Base-by-base conservation (phyloP, 1,284 basidiomycete species). In the Ustilago trichophora region DNA sequence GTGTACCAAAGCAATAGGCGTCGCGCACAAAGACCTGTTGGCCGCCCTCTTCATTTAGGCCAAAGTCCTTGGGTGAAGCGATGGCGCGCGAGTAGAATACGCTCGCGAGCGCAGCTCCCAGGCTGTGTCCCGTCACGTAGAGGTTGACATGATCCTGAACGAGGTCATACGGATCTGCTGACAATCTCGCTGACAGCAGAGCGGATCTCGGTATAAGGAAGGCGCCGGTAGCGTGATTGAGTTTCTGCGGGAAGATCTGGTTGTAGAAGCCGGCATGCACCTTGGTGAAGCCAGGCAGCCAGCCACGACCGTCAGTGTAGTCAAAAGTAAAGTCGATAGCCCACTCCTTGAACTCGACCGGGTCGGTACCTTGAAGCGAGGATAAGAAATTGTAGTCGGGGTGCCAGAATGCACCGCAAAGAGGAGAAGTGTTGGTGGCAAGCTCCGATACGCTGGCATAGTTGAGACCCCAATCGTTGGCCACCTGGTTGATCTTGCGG, bases 341-440 rank as follows among this genome's bases (percentile, higher is more conserved):
- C 82, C 82, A 82, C 48, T 83, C 82, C 16, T 60, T 68, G 63
- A 83, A 83, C 53, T 82, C 80, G 29, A 71, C 71, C 16, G 82
- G 82, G 29, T 73, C 69, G 10, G 83, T 83, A 6, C 82, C 81
- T 45, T 72, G 64, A 69, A 13, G 60, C 59, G 6, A 72, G 51
- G 26, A 68, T 64, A 35, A 72, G 34, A 72, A 72, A 40, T 64
- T 72, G 53, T 38, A 43, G 33, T 55, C 40, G 0, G 72, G 72
- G 43, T 58, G 21, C 53, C 55, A 72, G 29, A 67, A 66, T 36
- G 70, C 70, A 18, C 45, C 65, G 40, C 66, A 71, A 15, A 69
- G 43, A 1, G 64, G 63, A 24, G 59, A 69, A 11, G 64, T 72
- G 54, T 65, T 54, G 64, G 60, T 65, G 34, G 56, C 58, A 9